phyloP scores from a whole-genome alignment of 306 rosid species.

The Sechiopsis laciniata region DNA sequence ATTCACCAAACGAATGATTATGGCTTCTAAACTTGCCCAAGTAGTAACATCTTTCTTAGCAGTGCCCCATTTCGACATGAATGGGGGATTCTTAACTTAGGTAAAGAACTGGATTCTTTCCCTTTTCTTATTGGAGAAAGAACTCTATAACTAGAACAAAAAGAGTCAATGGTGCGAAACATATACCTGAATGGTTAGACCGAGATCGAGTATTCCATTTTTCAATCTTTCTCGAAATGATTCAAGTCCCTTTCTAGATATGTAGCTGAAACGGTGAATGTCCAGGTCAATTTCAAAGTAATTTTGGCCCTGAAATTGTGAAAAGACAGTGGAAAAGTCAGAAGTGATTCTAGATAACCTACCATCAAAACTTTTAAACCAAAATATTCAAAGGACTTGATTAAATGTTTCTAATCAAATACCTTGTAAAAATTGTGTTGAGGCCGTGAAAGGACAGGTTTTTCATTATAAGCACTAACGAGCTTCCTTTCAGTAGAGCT shows the following conservation, averaged over 20 bases:
- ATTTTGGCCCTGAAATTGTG: constrained; percentile 56
- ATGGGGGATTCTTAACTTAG: too few species aligned
- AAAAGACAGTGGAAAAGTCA: not conserved
- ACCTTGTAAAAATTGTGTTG: constrained; percentile 85
- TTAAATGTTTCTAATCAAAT: not conserved
- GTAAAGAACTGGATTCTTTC: not conserved
- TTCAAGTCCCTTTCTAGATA: constrained; percentile 89
- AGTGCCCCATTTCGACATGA: not conserved
- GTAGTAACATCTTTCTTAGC: not conserved
- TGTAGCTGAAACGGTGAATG: constrained; percentile 92
- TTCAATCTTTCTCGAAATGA: constrained; percentile 71
- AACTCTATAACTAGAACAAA: not conserved
- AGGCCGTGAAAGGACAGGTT: constrained; percentile 92
- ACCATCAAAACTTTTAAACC: not conserved
- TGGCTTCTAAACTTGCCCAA: not conserved
- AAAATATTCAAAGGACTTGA: not conserved
- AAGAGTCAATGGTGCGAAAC: not conserved
- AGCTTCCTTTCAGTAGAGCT: constrained; percentile 77
- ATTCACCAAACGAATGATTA: not conserved
- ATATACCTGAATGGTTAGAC: constrained; percentile 77
- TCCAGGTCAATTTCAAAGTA: constrained; percentile 96
- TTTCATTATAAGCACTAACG: constrained; percentile 68
- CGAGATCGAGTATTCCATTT: constrained; percentile 68
- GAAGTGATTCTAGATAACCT: not conserved
- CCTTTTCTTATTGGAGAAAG: not conserved